Conservation (phyloP, 2,329 filamentous ascomycete species). For the Pyricularia sp. region DNA sequence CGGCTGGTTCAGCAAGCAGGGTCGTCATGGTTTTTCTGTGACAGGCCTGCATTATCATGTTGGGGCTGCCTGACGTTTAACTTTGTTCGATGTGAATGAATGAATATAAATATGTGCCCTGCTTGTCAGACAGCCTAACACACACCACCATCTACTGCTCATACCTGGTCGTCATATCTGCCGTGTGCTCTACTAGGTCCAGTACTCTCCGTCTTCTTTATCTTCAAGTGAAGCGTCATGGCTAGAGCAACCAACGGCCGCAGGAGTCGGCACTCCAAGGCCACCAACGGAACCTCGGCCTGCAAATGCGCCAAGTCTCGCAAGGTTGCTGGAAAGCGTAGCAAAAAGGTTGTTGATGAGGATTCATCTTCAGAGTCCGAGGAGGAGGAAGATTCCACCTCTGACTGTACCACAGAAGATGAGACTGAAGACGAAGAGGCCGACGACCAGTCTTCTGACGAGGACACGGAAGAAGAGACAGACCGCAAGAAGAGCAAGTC, state of each 20-base stretch:
- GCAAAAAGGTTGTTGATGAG: neutral
- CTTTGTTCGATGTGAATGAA: neutral
- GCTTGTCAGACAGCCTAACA: neutral
- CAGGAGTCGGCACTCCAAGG: neutral
- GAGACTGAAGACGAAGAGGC: neutral
- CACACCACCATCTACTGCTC: neutral
- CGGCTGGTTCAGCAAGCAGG: neutral
- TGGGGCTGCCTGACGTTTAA: neutral
- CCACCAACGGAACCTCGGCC: neutral
- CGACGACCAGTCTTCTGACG: neutral
- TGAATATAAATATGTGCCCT: neutral
- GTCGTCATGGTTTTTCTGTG: neutral
- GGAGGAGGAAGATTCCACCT: neutral
- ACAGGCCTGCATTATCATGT: neutral
- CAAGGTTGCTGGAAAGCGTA: neutral
- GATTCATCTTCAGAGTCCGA: neutral
- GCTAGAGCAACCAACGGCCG: neutral
- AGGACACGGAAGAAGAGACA: neutral
- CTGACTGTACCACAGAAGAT: neutral
- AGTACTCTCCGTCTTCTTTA: neutral
- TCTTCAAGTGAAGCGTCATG: neutral
- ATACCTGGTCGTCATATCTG: neutral
- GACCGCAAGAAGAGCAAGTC: slow-evolving; percentile 3
- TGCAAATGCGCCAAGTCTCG: neutral
- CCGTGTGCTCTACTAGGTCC: neutral